Conservation (phyloP, 2,329 filamentous ascomycete genomes). For the Myriosclerotinia duriaeana region DNA sequence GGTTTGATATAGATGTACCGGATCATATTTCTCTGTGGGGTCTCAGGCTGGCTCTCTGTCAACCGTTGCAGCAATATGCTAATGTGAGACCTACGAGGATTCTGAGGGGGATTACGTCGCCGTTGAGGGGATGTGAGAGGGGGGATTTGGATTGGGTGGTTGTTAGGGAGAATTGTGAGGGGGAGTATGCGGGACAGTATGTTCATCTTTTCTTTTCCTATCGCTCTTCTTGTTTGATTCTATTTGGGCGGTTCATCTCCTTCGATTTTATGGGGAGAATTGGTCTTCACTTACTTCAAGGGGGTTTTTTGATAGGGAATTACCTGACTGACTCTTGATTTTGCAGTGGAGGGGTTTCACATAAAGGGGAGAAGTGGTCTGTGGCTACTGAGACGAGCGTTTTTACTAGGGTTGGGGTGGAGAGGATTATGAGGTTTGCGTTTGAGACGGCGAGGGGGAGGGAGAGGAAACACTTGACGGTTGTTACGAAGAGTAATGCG, state of each 20-base stretch:
- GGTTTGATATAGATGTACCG: conserved; percentile 51
- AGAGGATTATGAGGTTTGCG: conserved; percentile 62
- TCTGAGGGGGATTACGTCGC: conserved; percentile 57
- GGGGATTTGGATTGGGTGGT: conserved; percentile 65
- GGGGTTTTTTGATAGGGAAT: too few species aligned
- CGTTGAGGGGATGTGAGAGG: conserved; percentile 46
- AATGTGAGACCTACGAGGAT: conserved; percentile 63
- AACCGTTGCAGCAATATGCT: conserved; percentile 63
- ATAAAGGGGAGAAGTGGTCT: conserved; percentile 57
- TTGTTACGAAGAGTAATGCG: conserved; percentile 66
- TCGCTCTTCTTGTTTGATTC: not conserved
- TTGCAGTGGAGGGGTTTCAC: conserved; percentile 53
- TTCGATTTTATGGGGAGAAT: too few species aligned
- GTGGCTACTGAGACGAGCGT: conserved; percentile 61
- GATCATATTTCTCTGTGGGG: conserved; percentile 67
- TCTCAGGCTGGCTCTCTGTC: conserved; percentile 62
- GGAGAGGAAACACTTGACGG: conserved; percentile 58
- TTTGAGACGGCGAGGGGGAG: conserved; percentile 55
- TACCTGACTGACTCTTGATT: not conserved
- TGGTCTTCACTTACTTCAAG: too few species aligned
- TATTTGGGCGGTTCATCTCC: too few species aligned
- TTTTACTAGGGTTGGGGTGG: conserved; percentile 60
- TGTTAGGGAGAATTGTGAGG: conserved; percentile 64
- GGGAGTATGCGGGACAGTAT: conserved; percentile 46
- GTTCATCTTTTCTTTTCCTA: not conserved